phyloP scores from a whole-genome alignment of 352 stramenopile species.

The Aphanomyces cochlioides region DNA sequence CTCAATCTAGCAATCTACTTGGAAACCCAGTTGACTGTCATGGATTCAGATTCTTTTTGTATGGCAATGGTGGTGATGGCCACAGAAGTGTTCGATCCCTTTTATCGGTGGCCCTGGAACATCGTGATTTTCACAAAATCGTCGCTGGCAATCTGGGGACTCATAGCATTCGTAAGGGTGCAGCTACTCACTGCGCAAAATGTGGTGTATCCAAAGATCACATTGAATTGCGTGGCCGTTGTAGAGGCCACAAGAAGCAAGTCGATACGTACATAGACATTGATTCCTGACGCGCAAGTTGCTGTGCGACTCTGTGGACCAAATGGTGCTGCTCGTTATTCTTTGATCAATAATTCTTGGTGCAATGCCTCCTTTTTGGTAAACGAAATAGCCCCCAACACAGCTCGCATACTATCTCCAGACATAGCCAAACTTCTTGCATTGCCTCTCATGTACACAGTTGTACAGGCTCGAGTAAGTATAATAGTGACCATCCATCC shows the following conservation, averaged over 20 bases:
- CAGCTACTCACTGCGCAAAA: constrained; percentile 10
- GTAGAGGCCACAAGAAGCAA: background rate
- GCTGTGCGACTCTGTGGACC: background rate
- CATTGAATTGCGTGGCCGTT: background rate
- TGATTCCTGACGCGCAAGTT: constrained; percentile 5
- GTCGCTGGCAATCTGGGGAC: background rate
- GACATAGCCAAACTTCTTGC: background rate
- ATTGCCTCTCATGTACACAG: background rate
- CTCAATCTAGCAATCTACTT: constrained; percentile 3
- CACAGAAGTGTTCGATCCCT: background rate
- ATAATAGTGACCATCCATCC: background rate
- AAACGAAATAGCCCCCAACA: constrained; percentile 6
- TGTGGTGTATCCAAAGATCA: constrained; percentile 6
- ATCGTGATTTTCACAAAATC: background rate
- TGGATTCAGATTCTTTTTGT: constrained; percentile 5
- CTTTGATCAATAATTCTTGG: constrained; percentile 6
- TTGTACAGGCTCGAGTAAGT: background rate
- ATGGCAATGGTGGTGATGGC: background rate
- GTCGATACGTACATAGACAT: constrained; percentile 9
- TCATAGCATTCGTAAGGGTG: background rate
- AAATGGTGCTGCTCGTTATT: background rate
- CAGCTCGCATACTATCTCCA: background rate
- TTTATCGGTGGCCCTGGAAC: background rate
- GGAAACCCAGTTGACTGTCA: background rate
- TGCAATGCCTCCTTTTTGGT: background rate